Evolutionary conservation across 108 stramenopile species (phyloP).

Genomic region (Pseudonitzschia pungens): DNA sequence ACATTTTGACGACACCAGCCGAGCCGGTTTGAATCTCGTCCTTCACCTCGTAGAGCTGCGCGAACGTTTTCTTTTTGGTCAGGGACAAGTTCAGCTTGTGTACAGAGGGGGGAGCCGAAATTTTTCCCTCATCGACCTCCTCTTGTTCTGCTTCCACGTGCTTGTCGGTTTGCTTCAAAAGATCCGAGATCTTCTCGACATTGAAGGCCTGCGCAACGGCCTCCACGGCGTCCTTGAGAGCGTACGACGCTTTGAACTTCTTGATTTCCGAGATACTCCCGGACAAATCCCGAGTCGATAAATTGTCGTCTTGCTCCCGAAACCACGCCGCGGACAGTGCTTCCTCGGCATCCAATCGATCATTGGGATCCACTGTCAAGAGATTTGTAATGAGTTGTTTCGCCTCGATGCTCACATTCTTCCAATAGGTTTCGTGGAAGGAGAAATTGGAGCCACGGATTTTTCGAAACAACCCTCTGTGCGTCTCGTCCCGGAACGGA

Average conservation of each 20-base stretch:
- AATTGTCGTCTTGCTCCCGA: conserved; percentile 14
- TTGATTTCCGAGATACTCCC: conserved; percentile 59
- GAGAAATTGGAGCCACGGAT: conserved; percentile 73
- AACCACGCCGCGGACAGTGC: conserved; percentile 77
- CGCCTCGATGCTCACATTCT: conserved; percentile 62
- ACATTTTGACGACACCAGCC: conserved; percentile 61
- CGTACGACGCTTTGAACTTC: conserved; percentile 70
- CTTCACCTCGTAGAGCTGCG: conserved; percentile 53
- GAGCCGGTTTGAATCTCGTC: conserved; percentile 55
- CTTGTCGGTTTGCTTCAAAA: conserved; percentile 24
- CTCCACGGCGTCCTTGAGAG: conserved; percentile 64
- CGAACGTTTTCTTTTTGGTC: conserved; percentile 47
- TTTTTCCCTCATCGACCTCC: not conserved
- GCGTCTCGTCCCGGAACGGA: conserved; percentile 61
- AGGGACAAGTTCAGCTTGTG: conserved; percentile 28
- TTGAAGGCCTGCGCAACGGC: conserved; percentile 31
- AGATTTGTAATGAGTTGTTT: conserved; percentile 77
- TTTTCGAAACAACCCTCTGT: conserved; percentile 72
- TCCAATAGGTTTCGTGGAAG: conserved; percentile 78
- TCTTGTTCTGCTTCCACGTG: conserved; percentile 17
- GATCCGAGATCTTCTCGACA: conserved; percentile 38
- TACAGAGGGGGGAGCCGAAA: not conserved
- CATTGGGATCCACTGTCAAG: conserved; percentile 69
- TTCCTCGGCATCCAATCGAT: conserved; percentile 55
- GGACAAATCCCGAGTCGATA: conserved; percentile 52